Conservation (phyloP, 768 basidiomycete genomes). For the Amanita phalloides region DNA sequence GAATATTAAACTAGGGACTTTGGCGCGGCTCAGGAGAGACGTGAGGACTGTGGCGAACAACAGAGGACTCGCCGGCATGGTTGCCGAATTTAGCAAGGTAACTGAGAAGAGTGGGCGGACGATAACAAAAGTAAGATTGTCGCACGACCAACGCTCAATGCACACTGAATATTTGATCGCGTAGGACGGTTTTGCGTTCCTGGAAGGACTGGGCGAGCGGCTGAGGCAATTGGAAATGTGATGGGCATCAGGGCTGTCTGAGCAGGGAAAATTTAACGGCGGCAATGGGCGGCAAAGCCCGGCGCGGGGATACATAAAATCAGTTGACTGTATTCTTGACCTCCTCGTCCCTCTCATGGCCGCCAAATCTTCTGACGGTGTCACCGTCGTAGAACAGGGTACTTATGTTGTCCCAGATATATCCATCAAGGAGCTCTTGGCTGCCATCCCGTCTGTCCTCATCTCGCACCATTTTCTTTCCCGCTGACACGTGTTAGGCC, state of each 20-base stretch:
- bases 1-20: slow-evolving; percentile 47
- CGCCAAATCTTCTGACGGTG: not conserved
- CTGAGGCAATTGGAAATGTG: not conserved
- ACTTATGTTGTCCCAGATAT: slow-evolving; percentile 70
- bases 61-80: slow-evolving; percentile 48
- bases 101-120: slow-evolving; percentile 63
- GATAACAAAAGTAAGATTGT: slow-evolving; percentile 48
- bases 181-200: slow-evolving; percentile 34
- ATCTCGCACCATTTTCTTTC: not conserved
- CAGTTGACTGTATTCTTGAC: not conserved
- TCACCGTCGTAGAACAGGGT: slow-evolving; percentile 40
- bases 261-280: not conserved
- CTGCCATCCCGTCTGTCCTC: slow-evolving; percentile 64
- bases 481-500: slow-evolving; percentile 27
- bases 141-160: not conserved
- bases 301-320: not conserved
- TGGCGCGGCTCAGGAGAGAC: slow-evolving; percentile 45
- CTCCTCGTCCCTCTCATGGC: slow-evolving; percentile 4
- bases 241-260: not conserved
- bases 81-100: slow-evolving; percentile 59
- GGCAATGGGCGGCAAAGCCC: not conserved
- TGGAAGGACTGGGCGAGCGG: not conserved
- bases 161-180: slow-evolving; percentile 1
- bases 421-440: slow-evolving; percentile 78
- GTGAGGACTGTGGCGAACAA: slow-evolving; percentile 42